phyloP scores from a whole-genome alignment of 106 monocot species.

The Acanthochlamys bracteata region DNA sequence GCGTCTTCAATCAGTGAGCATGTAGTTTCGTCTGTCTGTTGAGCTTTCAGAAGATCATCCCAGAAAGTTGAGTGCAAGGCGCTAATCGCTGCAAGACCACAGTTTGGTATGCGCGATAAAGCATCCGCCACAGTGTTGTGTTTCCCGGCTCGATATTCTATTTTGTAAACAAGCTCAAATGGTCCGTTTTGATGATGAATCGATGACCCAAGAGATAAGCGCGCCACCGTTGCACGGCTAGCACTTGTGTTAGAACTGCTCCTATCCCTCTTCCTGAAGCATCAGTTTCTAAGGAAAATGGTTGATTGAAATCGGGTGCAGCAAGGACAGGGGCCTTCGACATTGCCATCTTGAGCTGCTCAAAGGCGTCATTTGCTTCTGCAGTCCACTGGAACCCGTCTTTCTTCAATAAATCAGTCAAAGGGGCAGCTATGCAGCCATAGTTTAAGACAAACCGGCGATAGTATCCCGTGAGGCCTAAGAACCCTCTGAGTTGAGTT shows the following conservation, averaged over 20 bases:
- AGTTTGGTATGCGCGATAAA: background rate
- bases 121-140: background rate
- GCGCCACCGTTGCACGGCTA: background rate
- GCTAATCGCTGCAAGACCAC: background rate
- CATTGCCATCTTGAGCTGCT: background rate
- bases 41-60: too few relatives aligned
- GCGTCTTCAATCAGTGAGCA: too few relatives aligned
- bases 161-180: background rate
- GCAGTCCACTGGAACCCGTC: background rate
- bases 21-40: too few relatives aligned
- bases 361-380: background rate
- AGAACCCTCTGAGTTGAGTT: background rate
- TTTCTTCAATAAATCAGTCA: background rate
- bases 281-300: constrained; percentile 4
- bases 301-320: background rate
- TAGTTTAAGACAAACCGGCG: background rate
- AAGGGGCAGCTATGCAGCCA: background rate
- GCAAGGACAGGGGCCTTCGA: background rate
- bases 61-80: too few relatives aligned
- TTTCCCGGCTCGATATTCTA: background rate
- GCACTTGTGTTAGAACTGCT: background rate
- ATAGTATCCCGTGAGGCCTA: background rate
- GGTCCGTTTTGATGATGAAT: constrained; percentile 5
- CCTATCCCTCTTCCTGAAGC: background rate
- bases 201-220: background rate